These are phyloP conservation scores for Inosperma sp. DNA, from an alignment of 768 basidiomycete genomes.

Conservation along the genomic window DNA sequence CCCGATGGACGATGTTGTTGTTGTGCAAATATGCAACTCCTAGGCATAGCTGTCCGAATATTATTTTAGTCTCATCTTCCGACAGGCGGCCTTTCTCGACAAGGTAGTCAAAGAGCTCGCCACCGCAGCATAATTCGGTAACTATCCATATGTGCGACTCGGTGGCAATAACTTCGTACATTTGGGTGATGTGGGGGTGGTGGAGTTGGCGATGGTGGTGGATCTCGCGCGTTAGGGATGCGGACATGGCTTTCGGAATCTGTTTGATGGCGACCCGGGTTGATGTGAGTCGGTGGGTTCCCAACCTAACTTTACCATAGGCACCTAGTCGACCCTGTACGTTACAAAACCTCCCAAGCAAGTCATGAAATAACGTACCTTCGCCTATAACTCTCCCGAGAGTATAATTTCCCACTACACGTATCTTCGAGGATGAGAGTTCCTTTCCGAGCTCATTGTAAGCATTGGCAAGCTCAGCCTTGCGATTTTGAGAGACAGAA, in stretches of 20 bases:
- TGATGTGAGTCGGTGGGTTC: conserved; percentile 88
- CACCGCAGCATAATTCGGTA: conserved; percentile 93
- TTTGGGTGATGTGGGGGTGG: conserved; percentile 91
- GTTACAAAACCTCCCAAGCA: neutral
- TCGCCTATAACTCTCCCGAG: conserved; percentile 92
- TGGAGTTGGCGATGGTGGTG: conserved; percentile 97
- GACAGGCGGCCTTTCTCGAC: conserved; percentile 87
- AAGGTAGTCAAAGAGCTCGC: conserved; percentile 97
- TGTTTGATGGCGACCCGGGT: conserved; percentile 96
- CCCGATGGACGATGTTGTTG: conserved; percentile 92
- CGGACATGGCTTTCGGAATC: conserved; percentile 90
- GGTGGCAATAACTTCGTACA: conserved; percentile 97
- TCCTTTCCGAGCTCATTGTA: conserved; percentile 98
- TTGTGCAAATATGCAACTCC: conserved; percentile 91
- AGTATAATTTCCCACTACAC: conserved; percentile 92
- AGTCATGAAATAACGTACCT: conserved; percentile 51
- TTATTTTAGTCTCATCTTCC: conserved; percentile 75
- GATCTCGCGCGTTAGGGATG: conserved; percentile 91
- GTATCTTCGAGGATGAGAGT: conserved; percentile 83
- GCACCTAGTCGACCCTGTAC: conserved; percentile 53
- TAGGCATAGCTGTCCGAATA: conserved; percentile 96
- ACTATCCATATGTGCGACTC: conserved; percentile 96
- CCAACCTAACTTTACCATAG: conserved; percentile 93
- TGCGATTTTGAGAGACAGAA: conserved; percentile 70
- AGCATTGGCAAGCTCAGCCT: conserved; percentile 86